Percentiles rank a stretch among this genome's conserved stretches.
These are phyloP conservation scores for Cyclotella baltica DNA, from an alignment of 108 stramenopile genomes.

Conservation along the genomic window DNA sequence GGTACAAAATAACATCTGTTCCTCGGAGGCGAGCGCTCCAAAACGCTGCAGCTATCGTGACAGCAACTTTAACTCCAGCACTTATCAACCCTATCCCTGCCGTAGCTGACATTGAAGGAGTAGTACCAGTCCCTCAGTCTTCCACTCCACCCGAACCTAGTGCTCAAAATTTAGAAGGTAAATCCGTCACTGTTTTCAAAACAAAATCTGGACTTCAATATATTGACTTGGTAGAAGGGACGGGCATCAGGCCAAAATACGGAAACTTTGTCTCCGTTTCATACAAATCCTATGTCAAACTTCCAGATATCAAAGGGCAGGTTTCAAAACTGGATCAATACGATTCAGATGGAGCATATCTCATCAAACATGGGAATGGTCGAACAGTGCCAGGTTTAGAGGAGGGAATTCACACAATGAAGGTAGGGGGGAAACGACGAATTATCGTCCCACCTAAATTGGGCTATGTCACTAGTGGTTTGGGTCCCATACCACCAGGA, in stretches of 20 bases:
- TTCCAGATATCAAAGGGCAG: conserved; percentile 66
- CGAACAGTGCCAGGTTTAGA: conserved; percentile 80
- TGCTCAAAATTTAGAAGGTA: conserved; percentile 22
- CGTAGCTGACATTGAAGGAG: conserved; percentile 58
- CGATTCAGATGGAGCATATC: conserved; percentile 62
- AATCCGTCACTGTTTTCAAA: conserved; percentile 66
- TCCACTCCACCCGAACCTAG: conserved; percentile 30
- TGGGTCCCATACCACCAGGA: conserved; percentile 78
- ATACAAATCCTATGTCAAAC: conserved; percentile 83
- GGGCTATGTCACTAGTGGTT: conserved; percentile 69
- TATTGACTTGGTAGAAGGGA: conserved; percentile 66
- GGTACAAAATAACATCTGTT: neutral
- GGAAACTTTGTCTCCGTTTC: conserved; percentile 79
- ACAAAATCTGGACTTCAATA: conserved; percentile 86
- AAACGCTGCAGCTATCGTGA: conserved; percentile 16
- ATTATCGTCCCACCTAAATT: conserved; percentile 88
- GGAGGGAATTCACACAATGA: conserved; percentile 88
- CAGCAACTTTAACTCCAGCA: conserved; percentile 14
- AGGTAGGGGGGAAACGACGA: conserved; percentile 73
- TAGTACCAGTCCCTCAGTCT: conserved; percentile 42
- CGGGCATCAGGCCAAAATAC: conserved; percentile 60
- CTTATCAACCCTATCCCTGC: conserved; percentile 23
- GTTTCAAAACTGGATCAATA: conserved; percentile 58
- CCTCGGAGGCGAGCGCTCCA: conserved; percentile 37
- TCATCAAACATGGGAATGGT: conserved; percentile 91